Evolutionary conservation across 2,329 filamentous ascomycete genomes (phyloP), one percentile per base, ranked within the genome.

Genomic region (Penicillium decumbens): DNA sequence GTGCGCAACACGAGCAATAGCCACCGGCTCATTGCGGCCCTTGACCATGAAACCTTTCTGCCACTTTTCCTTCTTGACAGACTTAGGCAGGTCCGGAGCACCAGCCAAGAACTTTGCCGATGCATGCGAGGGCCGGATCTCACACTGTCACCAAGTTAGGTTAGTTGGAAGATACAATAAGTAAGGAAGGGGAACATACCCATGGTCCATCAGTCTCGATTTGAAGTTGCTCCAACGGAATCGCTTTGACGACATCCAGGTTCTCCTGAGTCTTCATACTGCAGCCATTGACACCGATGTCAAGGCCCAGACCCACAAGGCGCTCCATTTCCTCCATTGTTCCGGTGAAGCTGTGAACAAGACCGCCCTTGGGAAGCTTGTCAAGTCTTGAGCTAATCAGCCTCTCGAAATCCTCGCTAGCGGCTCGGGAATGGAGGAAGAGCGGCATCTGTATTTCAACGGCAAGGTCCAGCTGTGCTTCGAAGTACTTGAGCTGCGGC

Each of bases 171-270:
- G 41, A 35, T 4, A 32, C 12, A 20, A 32, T 47, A 44, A 10
- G 9, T 6, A 15, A 4, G 13, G 18, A 29, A 8, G 28, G 37
- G 32, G 1, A 37, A 48, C 66, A 59, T 67, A 75, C 74, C 81
- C 93, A 98, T 3, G 93, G 93, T 2, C 93, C 93, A 67, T 98
- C 93, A 0, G 93, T 98, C 77, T 98, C 93, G 41, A 98, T 83
- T 80, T 97, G 95, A 46, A 98, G 71, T 41, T 85, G 75, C 48
- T 91, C 83, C 9, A 98, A 74, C 9, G 84, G 87, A 33, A 97
- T 83, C 52, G 85, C 81, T 55, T 80, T 83, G 9, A 96, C 89
- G 2, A 96, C 91, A 12, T 81, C 84, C 35, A 95, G 81, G 62
- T 97, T 98, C 66, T 95, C 89, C 9, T 80, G 84, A 5, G 89